phyloP scores from a whole-genome alignment of 75 land plant species.

The Cryptomeria japonica region DNA sequence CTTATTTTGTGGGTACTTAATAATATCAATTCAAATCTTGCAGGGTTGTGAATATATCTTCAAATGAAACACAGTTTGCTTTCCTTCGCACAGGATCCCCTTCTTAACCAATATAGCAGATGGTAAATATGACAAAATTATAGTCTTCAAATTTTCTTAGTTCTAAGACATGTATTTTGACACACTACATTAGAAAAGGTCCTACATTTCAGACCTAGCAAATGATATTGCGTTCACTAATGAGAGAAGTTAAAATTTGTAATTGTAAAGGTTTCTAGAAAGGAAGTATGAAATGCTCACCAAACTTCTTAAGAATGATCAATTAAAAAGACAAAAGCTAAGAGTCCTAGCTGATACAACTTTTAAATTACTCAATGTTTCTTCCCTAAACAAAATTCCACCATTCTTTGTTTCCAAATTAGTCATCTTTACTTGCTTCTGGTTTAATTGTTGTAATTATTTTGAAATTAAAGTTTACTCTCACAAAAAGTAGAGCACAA shows the following conservation, averaged over 20 bases:
- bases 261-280: background rate
- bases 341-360: background rate
- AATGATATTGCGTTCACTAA: background rate
- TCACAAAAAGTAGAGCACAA: background rate
- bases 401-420: background rate
- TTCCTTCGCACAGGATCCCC: background rate
- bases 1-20: background rate
- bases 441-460: background rate
- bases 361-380: background rate
- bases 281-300: background rate
- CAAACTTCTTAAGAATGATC: background rate
- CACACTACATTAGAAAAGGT: background rate
- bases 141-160: background rate
- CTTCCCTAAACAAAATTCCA: background rate
- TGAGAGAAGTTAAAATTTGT: background rate
- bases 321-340: background rate
- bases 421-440: background rate
- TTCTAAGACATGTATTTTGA: background rate
- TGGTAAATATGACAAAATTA: background rate
- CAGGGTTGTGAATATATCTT: background rate
- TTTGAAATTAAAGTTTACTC: background rate
- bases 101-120: background rate
- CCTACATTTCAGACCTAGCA: background rate
- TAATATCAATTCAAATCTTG: background rate
- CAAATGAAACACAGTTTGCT: background rate